Conservation (phyloP, 495 filamentous ascomycete genomes). For the Penicillium chermesinum region DNA sequence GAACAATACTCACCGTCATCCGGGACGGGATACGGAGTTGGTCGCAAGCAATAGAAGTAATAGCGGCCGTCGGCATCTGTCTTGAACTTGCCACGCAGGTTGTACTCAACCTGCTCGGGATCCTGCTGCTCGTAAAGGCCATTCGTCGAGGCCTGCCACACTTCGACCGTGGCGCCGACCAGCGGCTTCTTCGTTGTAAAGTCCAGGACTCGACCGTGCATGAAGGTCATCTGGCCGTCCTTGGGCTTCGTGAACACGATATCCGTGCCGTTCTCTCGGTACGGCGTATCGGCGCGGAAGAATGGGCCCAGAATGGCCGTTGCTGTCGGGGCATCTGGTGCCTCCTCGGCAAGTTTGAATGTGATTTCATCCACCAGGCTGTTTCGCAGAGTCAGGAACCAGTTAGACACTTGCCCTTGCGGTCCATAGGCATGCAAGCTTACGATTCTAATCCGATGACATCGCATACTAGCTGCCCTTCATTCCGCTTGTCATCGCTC, state of each 20-base stretch:
- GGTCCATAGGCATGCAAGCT: slow-evolving; percentile 13
- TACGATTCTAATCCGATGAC: slow-evolving; percentile 67
- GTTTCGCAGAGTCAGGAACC: background rate
- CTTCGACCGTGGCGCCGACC: slow-evolving; percentile 59
- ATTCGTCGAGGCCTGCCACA: slow-evolving; percentile 74
- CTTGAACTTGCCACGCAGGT: slow-evolving; percentile 65
- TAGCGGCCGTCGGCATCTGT: slow-evolving; percentile 63
- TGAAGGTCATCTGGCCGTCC: slow-evolving; percentile 51
- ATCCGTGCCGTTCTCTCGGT: slow-evolving; percentile 56
- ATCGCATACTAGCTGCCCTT: slow-evolving; percentile 67
- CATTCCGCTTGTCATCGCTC: slow-evolving; percentile 66
- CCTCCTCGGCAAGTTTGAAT: slow-evolving; percentile 53
- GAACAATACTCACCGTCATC: slow-evolving; percentile 55
- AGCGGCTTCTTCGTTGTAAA: slow-evolving; percentile 54
- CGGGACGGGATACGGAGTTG: slow-evolving; percentile 69
- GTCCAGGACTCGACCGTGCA: slow-evolving; percentile 61
- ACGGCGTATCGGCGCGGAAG: slow-evolving; percentile 65
- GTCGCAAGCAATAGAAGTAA: slow-evolving; percentile 61
- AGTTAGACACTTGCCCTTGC: background rate
- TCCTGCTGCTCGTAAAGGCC: slow-evolving; percentile 81
- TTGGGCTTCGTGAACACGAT: slow-evolving; percentile 55
- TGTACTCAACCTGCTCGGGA: slow-evolving; percentile 62
- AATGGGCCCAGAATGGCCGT: slow-evolving; percentile 75
- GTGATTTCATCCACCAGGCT: slow-evolving; percentile 74
- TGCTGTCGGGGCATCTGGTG: slow-evolving; percentile 52